Conservation (phyloP, 1,284 basidiomycete species). For the Naganishia liquefaciens region DNA sequence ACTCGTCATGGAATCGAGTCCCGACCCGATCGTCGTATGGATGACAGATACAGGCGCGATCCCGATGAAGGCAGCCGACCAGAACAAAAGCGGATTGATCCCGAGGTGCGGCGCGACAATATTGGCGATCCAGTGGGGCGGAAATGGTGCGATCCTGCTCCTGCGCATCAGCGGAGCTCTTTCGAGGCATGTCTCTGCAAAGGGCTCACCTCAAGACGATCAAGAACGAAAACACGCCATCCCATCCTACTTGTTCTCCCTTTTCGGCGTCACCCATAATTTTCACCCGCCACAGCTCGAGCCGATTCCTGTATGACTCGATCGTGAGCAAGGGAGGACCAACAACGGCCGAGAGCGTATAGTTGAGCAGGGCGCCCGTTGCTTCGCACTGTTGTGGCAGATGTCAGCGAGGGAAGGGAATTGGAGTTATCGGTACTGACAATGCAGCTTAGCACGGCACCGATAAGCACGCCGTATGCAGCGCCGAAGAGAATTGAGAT, state of each 20-base stretch:
- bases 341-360: conserved; percentile 83
- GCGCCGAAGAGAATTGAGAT: conserved; percentile 94
- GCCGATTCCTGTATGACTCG: conserved; percentile 66
- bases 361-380: conserved; percentile 87
- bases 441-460: conserved; percentile 84
- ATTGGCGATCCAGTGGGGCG: conserved; percentile 95
- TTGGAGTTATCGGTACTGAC: too few relatives aligned
- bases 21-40: conserved; percentile 91
- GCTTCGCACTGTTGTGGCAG: conserved; percentile 68
- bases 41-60: conserved; percentile 90
- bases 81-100: conserved; percentile 80
- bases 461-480: conserved; percentile 88
- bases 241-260: conserved; percentile 48
- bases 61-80: conserved; percentile 85
- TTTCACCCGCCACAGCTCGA: conserved; percentile 52
- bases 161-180: background rate
- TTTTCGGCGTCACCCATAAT: conserved; percentile 53
- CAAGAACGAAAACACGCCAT: conserved; percentile 65
- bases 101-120: conserved; percentile 90
- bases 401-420: background rate
- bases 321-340: conserved; percentile 83
- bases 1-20: conserved; percentile 91
- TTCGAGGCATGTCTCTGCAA: background rate
- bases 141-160: conserved; percentile 79
- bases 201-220: conserved; percentile 65